Percentiles rank a stretch among this genome's conserved stretches.
These are phyloP conservation scores for Hyphodiscus sp. DNA, from an alignment of 2,329 filamentous ascomycete species.

Conservation along the genomic window DNA sequence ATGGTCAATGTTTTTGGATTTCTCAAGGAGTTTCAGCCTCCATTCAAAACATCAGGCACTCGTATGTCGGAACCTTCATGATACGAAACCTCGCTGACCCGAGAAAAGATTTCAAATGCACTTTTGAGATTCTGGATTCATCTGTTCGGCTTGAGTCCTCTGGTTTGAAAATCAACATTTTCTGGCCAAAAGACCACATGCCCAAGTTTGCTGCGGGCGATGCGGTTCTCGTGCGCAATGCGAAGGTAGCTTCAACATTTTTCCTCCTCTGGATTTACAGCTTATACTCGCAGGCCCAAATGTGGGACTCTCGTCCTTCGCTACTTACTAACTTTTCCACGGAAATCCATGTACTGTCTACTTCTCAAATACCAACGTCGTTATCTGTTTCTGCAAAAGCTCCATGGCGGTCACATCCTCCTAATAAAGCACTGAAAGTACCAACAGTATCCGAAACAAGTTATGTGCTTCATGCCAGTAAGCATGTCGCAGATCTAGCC, in stretches of 20 bases:
- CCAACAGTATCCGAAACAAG: slow-evolving; percentile 19
- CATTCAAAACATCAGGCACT: slow-evolving; percentile 41
- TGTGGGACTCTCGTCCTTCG: slow-evolving; percentile 30
- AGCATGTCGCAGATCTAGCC: slow-evolving; percentile 36
- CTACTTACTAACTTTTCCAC: slow-evolving; percentile 40
- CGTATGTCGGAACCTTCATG: slow-evolving; percentile 37
- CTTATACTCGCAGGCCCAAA: slow-evolving; percentile 36
- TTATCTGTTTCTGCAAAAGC: neutral
- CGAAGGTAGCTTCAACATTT: slow-evolving; percentile 35
- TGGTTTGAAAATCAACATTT: slow-evolving; percentile 49
- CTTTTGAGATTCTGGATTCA: slow-evolving; percentile 53
- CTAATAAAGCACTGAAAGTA: neutral
- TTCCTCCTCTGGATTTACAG: slow-evolving; percentile 18
- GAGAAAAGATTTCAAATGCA: slow-evolving; percentile 50
- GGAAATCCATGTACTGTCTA: slow-evolving; percentile 39
- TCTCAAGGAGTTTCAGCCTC: slow-evolving; percentile 56
- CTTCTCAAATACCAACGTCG: slow-evolving; percentile 33
- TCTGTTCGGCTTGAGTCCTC: slow-evolving; percentile 39
- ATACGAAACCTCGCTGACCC: slow-evolving; percentile 3
- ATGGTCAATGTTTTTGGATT: slow-evolving; percentile 61
- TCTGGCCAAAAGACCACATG: slow-evolving; percentile 45
- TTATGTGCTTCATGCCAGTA: slow-evolving; percentile 44
- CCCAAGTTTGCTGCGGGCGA: slow-evolving; percentile 49
- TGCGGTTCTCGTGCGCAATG: slow-evolving; percentile 55
- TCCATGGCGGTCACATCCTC: slow-evolving; percentile 12